A percentile compares a stretch with the other conserved stretches of the same genome.
Evolutionary conservation across 2,329 filamentous ascomycete genomes (phyloP).

Genomic region (Xylaria polymorpha): DNA sequence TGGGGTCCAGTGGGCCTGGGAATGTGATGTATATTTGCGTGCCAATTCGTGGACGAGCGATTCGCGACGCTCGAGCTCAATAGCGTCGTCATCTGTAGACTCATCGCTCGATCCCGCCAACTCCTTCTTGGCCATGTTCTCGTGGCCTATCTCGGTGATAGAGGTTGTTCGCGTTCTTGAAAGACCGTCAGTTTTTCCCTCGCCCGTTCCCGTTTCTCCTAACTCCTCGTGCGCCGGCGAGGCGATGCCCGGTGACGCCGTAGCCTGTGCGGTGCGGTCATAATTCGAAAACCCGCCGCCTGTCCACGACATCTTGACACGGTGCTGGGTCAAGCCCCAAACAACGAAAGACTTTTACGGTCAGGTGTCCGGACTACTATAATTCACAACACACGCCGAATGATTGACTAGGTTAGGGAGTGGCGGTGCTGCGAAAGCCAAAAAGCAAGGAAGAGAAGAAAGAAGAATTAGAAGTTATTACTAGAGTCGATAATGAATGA

Average conservation of each 20-base stretch:
- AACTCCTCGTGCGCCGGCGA: constrained; percentile 43
- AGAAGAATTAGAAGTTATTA: constrained; percentile 34
- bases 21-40: constrained; percentile 65
- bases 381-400: constrained; percentile 14
- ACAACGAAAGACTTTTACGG: background rate
- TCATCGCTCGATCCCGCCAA: constrained; percentile 30
- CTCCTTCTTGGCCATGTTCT: constrained; percentile 45
- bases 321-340: constrained; percentile 22
- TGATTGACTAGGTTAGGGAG: constrained; percentile 9
- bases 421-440: constrained; percentile 1
- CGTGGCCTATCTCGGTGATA: constrained; percentile 22
- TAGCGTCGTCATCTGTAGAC: constrained; percentile 39
- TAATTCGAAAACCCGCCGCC: constrained; percentile 59
- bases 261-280: constrained; percentile 60
- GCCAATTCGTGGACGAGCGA: constrained; percentile 67
- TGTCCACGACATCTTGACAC: constrained; percentile 55
- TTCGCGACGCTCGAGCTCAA: constrained; percentile 50
- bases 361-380: background rate
- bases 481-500: constrained; percentile 12
- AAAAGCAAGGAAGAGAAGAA: background rate
- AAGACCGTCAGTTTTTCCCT: background rate
- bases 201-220: constrained; percentile 14
- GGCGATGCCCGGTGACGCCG: constrained; percentile 53
- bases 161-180: constrained; percentile 31
- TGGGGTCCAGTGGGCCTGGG: constrained; percentile 49